Conservation (phyloP, 768 basidiomycete species). For the Mycena leptocephala region DNA sequence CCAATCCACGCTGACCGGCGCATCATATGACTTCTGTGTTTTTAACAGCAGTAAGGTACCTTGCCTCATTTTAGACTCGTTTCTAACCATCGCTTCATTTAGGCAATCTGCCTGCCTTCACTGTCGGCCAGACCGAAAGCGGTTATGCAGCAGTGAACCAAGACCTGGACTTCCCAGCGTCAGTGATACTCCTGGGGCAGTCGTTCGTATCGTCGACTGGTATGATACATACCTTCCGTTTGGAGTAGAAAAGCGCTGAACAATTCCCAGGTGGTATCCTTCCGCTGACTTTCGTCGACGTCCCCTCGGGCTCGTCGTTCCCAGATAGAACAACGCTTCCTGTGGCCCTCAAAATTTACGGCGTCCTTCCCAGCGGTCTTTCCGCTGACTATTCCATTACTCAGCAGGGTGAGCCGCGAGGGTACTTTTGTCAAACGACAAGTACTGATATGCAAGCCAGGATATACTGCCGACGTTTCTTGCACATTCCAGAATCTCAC, state of each 20-base stretch:
- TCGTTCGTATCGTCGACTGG: background rate
- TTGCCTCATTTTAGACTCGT: background rate
- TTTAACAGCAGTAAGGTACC: constrained; percentile 1
- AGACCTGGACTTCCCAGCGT: background rate
- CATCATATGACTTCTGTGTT: background rate
- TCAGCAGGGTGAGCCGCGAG: background rate
- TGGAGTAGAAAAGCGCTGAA: background rate
- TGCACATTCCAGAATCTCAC: background rate
- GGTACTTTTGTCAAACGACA: background rate
- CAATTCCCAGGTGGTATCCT: background rate
- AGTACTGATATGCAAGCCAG: background rate
- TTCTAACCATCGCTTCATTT: background rate
- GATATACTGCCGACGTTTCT: background rate
- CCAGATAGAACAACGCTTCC: background rate
- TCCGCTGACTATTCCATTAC: background rate
- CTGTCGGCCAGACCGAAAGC: constrained; percentile 1
- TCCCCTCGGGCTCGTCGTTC: background rate
- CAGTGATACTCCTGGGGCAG: background rate
- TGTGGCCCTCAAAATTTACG: background rate
- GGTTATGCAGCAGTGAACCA: constrained; percentile 3
- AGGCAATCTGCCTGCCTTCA: background rate
- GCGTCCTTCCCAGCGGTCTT: background rate
- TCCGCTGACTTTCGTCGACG: background rate
- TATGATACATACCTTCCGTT: background rate
- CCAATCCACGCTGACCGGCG: background rate